These are phyloP conservation scores for Saccharomyces hybrid DNA, from an alignment of 1,139 yeast genomes.

Conservation along the genomic window DNA sequence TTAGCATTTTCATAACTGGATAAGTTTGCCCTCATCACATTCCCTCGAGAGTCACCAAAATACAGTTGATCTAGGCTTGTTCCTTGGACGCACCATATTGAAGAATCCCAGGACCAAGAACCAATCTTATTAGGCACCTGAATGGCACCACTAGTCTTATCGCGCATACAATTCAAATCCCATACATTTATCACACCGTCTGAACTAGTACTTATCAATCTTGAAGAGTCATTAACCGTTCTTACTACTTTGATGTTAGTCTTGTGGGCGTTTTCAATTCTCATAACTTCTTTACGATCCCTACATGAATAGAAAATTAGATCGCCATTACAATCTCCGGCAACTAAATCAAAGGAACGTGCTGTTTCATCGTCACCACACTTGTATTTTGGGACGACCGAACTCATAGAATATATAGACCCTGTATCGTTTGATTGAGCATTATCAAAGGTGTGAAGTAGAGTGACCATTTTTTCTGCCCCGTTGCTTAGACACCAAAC, in stretches of 20 bases:
- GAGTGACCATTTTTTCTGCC: conserved; percentile 16
- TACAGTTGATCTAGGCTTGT: conserved; percentile 48
- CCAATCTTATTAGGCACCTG: conserved; percentile 37
- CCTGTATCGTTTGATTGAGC: conserved; percentile 36
- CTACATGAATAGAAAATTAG: conserved; percentile 28
- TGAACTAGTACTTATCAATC: conserved; percentile 68
- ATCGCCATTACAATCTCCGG: conserved; percentile 42
- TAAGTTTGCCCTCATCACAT: conserved; percentile 35
- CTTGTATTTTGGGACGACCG: conserved; percentile 28
- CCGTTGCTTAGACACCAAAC: conserved; percentile 56
- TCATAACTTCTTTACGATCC: conserved; percentile 37
- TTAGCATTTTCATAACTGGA: conserved; percentile 3
- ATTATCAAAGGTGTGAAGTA: conserved; percentile 19
- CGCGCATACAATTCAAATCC: conserved; percentile 47
- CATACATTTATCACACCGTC: conserved; percentile 76
- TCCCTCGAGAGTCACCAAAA: conserved; percentile 77
- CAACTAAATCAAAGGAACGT: conserved; percentile 34
- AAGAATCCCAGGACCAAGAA: conserved; percentile 36
- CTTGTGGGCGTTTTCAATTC: conserved; percentile 62
- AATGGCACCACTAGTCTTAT: neutral
- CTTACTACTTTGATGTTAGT: conserved; percentile 67
- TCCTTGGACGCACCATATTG: conserved; percentile 63
- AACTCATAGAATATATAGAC: conserved; percentile 57
- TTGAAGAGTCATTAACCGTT: conserved; percentile 43
- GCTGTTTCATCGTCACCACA: conserved; percentile 6